Evolutionary conservation across 345 rosid species (phyloP), one percentile per base, ranked within the genome.

Genomic region (Lepidium sativum): DNA sequence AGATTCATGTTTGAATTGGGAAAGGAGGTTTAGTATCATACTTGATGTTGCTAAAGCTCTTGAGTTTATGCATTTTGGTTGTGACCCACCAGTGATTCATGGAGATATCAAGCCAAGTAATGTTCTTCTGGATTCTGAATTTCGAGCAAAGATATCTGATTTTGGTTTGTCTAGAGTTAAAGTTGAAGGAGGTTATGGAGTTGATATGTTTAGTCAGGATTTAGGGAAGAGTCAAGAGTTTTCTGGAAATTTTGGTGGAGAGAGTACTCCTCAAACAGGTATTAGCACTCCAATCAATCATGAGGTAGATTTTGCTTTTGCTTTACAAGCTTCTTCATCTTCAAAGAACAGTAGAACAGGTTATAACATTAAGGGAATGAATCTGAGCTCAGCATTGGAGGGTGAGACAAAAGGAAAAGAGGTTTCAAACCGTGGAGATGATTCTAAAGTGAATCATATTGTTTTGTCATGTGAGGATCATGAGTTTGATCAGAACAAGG

Each of bases 41-140:
- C 79, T 86, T 11, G 97, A 94, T 71, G 92, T 94, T 44, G 87
- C 95, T 1, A 84, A 78, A 77, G 99, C 97, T 31, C 80, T 94
- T 8, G 95, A 94, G 54, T 88, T 79, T 68, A 62, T 94, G 79
- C 99, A 94, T 69, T 75, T 82, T 42, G 97, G 91, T 1, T 90
- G 95, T 69, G 97, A 90, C 44, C 99, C 96, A 8, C 96, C 97
- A 0, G 95, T 94, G 74, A 86, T 94, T 73, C 99, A 94, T 59
- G 99, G 99, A 20, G 99, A 94, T 56, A 77, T 94, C 9, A 94
- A 94, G 80, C 99, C 99, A 0, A 88, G 99, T 59, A 94, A 94
- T 73, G 96, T 90, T 18, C 80, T 94, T 67, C 87, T 94, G 2
- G 96, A 91, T 70, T 80, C 87, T 63, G 95, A 94, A 39, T 83